Conservation (phyloP, 139 green algal genomes). For the Axilococcus clingmanii region DNA sequence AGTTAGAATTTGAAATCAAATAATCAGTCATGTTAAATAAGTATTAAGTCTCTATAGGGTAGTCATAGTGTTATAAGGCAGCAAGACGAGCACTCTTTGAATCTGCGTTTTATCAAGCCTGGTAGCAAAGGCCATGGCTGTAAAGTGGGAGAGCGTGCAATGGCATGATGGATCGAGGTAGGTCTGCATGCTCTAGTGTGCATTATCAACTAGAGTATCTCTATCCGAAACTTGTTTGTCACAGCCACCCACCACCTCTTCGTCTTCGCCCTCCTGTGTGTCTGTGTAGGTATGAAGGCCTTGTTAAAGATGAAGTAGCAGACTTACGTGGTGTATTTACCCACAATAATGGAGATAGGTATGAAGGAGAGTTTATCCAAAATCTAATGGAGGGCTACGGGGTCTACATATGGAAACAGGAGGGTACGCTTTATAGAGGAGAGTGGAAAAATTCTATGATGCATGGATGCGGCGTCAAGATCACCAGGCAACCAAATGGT, state of each 20-base stretch:
- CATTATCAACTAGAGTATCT: neutral
- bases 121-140: neutral
- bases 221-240: neutral
- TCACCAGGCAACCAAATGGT: constrained; percentile 29
- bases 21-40: neutral
- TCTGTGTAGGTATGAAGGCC: constrained; percentile 31
- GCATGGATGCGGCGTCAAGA: constrained; percentile 56
- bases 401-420: constrained; percentile 48
- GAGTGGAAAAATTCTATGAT: constrained; percentile 53
- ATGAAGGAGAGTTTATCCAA: constrained; percentile 45
- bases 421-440: constrained; percentile 48
- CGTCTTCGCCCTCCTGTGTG: neutral
- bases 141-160: constrained; percentile 1
- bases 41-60: no score
- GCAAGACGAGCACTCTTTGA: no score
- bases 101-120: neutral
- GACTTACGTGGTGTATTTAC: constrained; percentile 36
- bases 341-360: constrained; percentile 43
- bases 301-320: constrained; percentile 27
- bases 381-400: constrained; percentile 47
- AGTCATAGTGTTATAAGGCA: no score
- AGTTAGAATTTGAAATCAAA: neutral
- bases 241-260: neutral
- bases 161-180: constrained; percentile 6
- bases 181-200: neutral